phyloP scores from a whole-genome alignment of 2,329 filamentous ascomycete genomes.

The Ambrosiella beaveri region DNA sequence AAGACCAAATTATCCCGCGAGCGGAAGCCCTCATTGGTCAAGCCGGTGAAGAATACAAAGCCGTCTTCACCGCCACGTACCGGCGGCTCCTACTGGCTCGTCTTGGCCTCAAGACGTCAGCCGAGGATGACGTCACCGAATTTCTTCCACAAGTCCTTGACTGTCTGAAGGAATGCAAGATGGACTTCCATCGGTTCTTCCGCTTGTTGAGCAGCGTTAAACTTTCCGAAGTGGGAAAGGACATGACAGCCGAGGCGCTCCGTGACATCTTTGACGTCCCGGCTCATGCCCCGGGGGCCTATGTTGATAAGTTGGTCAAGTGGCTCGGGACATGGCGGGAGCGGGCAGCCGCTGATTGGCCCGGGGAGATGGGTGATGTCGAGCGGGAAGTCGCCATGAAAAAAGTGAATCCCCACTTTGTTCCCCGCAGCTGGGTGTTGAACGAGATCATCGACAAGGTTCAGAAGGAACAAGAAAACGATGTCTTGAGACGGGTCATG shows the following conservation, averaged over 20 bases:
- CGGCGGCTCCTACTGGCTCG: constrained; percentile 66
- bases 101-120: constrained; percentile 50
- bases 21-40: constrained; percentile 73
- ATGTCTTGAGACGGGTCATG: constrained; percentile 62
- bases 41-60: constrained; percentile 72
- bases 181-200: constrained; percentile 95
- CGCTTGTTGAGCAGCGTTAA: constrained; percentile 52
- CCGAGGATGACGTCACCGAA: constrained; percentile 62
- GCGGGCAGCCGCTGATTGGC: constrained; percentile 62
- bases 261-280: constrained; percentile 29
- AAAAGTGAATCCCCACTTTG: constrained; percentile 77
- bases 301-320: constrained; percentile 46
- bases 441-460: constrained; percentile 85
- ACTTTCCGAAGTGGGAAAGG: constrained; percentile 34
- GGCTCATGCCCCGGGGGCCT: constrained; percentile 52
- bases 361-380: constrained; percentile 32
- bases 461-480: constrained; percentile 65
- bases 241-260: constrained; percentile 42
- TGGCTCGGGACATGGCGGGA: constrained; percentile 72
- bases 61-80: constrained; percentile 78
- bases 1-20: constrained; percentile 52
- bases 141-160: constrained; percentile 65
- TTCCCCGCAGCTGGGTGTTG: constrained; percentile 78
- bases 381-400: constrained; percentile 61
- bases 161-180: constrained; percentile 58